A percentile compares a stretch with the other conserved stretches of the same genome.
These are phyloP conservation scores for Wickerhamomyces hampshirensis DNA, from an alignment of 805 yeast genomes.

Conservation along the genomic window DNA sequence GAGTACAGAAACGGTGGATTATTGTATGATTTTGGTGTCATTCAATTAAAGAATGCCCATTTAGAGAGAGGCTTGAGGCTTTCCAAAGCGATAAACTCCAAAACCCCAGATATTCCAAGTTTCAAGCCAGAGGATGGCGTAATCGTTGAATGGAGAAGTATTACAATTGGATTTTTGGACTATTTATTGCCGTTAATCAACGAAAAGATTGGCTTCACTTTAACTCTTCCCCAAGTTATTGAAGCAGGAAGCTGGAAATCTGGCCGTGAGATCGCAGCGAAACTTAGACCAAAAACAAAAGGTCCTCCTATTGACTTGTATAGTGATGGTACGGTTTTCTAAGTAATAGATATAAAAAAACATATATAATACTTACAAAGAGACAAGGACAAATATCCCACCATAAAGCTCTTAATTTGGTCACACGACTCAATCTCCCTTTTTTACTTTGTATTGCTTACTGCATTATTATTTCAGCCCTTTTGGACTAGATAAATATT, in stretches of 20 bases:
- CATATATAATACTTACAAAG: not conserved
- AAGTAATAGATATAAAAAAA: constrained; percentile 5
- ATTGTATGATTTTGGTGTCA: constrained; percentile 50
- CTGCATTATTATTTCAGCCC: not conserved
- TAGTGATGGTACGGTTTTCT: constrained; percentile 66
- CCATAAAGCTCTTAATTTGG: too few species aligned
- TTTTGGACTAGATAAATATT: not conserved
- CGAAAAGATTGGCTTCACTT: constrained; percentile 33
- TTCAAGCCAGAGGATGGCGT: constrained; percentile 52
- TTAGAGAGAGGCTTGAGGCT: constrained; percentile 33
- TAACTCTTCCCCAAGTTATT: constrained; percentile 51
- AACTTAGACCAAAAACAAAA: constrained; percentile 40
- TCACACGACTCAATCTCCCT: too few species aligned
- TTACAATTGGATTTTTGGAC: constrained; percentile 54
- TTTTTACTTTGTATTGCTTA: too few species aligned
- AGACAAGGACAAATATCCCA: too few species aligned
- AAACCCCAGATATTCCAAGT: constrained; percentile 37
- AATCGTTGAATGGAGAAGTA: constrained; percentile 66
- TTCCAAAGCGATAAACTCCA: constrained; percentile 25
- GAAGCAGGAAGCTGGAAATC: constrained; percentile 71
- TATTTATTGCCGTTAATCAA: constrained; percentile 48
- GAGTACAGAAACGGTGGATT: constrained; percentile 79
- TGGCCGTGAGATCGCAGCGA: constrained; percentile 56
- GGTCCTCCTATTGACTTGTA: constrained; percentile 62
- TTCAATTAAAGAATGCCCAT: constrained; percentile 40